A percentile compares a stretch with the other conserved stretches of the same genome.
Evolutionary conservation across 768 basidiomycete genomes (phyloP).

Genomic region (Leccinellum albellum): DNA sequence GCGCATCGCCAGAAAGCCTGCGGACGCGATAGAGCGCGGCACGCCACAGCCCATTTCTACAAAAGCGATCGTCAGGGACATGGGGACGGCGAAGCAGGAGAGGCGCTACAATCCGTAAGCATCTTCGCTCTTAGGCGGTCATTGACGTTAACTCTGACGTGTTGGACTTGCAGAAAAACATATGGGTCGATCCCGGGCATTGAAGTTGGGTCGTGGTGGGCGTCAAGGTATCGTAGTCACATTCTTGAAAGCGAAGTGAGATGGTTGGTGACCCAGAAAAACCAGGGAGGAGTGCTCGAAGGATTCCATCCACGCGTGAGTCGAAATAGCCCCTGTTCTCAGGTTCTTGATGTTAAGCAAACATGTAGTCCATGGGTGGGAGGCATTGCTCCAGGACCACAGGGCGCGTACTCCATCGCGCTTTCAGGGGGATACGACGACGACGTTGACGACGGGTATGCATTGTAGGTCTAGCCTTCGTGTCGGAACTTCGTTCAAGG

Average conservation of each 20-base stretch:
- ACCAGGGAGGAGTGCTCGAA: constrained; percentile 58
- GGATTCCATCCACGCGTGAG: constrained; percentile 85
- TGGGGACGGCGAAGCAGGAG: constrained; percentile 33
- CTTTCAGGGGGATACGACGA: constrained; percentile 89
- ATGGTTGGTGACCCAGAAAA: background rate
- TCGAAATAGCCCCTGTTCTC: constrained; percentile 2
- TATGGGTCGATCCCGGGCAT: constrained; percentile 81
- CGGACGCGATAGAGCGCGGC: constrained; percentile 42
- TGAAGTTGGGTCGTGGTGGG: constrained; percentile 82
- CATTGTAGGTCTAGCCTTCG: constrained; percentile 54
- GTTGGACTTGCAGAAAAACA: constrained; percentile 49
- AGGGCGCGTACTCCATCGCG: constrained; percentile 82
- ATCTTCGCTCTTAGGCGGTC: background rate
- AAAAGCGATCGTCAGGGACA: constrained; percentile 32
- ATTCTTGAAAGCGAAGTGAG: background rate
- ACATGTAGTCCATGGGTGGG: constrained; percentile 69
- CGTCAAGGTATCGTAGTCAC: constrained; percentile 44
- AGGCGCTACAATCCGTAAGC: constrained; percentile 34
- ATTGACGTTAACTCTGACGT: constrained; percentile 16
- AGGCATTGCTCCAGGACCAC: constrained; percentile 58
- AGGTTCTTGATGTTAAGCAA: background rate
- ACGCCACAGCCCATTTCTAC: constrained; percentile 38
- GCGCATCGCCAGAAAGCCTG: constrained; percentile 55
- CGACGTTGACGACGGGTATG: constrained; percentile 78
- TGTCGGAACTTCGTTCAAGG: background rate